These are phyloP conservation scores for Boletus pseudo-olivaceus DNA, from an alignment of 768 basidiomycete genomes.

Conservation along the genomic window DNA sequence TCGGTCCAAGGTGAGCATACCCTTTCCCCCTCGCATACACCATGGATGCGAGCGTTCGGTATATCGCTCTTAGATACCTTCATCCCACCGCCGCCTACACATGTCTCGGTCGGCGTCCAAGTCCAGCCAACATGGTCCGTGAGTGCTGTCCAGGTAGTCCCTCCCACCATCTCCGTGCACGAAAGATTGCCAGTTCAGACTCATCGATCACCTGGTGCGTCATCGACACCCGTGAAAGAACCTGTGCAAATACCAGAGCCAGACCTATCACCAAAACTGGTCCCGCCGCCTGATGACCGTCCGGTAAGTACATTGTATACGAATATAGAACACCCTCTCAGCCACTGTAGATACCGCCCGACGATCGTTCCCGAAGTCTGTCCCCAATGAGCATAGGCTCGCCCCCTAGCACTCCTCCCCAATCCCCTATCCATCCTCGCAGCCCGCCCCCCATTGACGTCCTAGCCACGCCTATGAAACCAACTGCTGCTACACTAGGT, in stretches of 20 bases:
- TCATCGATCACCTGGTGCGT: slow-evolving; percentile 3
- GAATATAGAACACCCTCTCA: slow-evolving; percentile 17
- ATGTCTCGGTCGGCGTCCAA: slow-evolving; percentile 47
- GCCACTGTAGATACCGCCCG: slow-evolving; percentile 28
- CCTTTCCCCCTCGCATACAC: background rate
- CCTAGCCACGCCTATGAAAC: slow-evolving; percentile 5
- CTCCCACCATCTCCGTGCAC: slow-evolving; percentile 16
- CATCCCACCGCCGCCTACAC: slow-evolving; percentile 20
- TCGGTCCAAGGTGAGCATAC: slow-evolving; percentile 36
- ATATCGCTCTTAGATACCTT: slow-evolving; percentile 28
- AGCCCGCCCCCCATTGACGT: slow-evolving; percentile 1
- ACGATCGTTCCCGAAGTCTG: slow-evolving; percentile 43
- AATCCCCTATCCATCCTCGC: slow-evolving; percentile 12
- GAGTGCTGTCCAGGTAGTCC: slow-evolving; percentile 37
- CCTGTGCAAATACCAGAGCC: slow-evolving; percentile 1
- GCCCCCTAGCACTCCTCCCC: slow-evolving; percentile 36
- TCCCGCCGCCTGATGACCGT: slow-evolving; percentile 15
- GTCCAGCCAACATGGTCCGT: slow-evolving; percentile 35
- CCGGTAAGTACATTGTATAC: slow-evolving; percentile 18
- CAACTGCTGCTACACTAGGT: slow-evolving; percentile 1
- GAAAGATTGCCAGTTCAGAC: slow-evolving; percentile 1
- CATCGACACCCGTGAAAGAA: slow-evolving; percentile 13
- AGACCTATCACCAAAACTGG: slow-evolving; percentile 12
- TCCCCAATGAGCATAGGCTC: slow-evolving; percentile 65
- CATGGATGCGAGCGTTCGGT: slow-evolving; percentile 27